Percentiles rank a stretch among this genome's conserved stretches.
These are phyloP conservation scores for Trametes coccinea DNA, from an alignment of 768 basidiomycete species.

Conservation along the genomic window DNA sequence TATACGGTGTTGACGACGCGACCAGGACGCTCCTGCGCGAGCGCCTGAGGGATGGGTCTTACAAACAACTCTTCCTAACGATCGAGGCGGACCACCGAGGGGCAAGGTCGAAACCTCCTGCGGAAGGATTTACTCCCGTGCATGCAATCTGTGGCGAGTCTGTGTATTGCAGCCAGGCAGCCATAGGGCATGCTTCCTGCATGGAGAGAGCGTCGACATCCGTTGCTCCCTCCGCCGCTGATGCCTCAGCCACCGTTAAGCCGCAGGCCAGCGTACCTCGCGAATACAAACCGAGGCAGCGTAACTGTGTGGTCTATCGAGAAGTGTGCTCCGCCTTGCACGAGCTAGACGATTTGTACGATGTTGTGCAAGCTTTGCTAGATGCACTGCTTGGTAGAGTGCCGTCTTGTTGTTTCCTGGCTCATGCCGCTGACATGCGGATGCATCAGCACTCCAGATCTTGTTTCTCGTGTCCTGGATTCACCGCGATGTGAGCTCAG, in stretches of 20 bases:
- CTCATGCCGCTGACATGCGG: neutral
- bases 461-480: neutral
- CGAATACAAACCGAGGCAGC: conserved; percentile 6
- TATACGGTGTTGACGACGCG: neutral
- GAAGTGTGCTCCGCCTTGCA: conserved; percentile 8
- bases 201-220: neutral
- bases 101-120: neutral
- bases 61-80: conserved; percentile 4
- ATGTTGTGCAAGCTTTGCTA: neutral
- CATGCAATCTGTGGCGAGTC: neutral
- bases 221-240: neutral
- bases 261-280: neutral
- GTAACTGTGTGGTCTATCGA: conserved; percentile 1
- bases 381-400: neutral
- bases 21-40: neutral
- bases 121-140: conserved; percentile 1
- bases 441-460: conserved; percentile 1
- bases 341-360: conserved; percentile 3
- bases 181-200: neutral
- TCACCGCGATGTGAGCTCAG: conserved; percentile 7
- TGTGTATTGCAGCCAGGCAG: neutral
- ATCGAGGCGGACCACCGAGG: conserved; percentile 5
- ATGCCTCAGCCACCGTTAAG: neutral
- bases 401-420: neutral
- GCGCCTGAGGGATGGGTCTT: neutral